phyloP scores from a whole-genome alignment of 805 yeast species.

The Saccharomycopsis fermentans region DNA sequence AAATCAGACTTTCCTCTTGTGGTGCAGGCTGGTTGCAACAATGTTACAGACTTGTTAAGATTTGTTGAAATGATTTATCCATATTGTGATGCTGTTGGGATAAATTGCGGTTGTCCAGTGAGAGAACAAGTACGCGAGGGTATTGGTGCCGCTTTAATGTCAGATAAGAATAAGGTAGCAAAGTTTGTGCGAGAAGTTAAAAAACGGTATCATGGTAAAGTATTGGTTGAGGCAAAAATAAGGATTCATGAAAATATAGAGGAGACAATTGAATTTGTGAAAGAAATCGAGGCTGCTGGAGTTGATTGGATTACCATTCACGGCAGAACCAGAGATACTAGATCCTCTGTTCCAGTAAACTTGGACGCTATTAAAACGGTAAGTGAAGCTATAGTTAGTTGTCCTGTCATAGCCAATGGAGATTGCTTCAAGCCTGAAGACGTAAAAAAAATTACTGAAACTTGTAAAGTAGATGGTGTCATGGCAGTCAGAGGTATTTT shows the following conservation, averaged over 20 bases:
- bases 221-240: constrained; percentile 87
- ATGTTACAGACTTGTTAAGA: constrained; percentile 67
- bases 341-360: constrained; percentile 78
- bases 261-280: constrained; percentile 65
- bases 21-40: constrained; percentile 86
- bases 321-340: constrained; percentile 77
- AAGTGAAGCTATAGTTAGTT: constrained; percentile 37
- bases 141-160: constrained; percentile 92
- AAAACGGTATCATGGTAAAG: constrained; percentile 50
- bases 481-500: constrained; percentile 92
- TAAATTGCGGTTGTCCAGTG: constrained; percentile 97
- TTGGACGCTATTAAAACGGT: constrained; percentile 69
- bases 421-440: constrained; percentile 70
- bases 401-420: constrained; percentile 97
- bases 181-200: constrained; percentile 81
- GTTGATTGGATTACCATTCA: constrained; percentile 93
- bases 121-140: constrained; percentile 92
- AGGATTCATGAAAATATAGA: constrained; percentile 70
- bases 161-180: constrained; percentile 68
- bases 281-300: constrained; percentile 71
- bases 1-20: constrained; percentile 58
- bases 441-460: constrained; percentile 46
- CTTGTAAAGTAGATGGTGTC: constrained; percentile 80
- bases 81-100: constrained; percentile 84
- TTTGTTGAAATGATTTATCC: constrained; percentile 87